Evolutionary conservation across 495 filamentous ascomycete species (phyloP), one percentile per base, ranked within the genome.

Genomic region (Xylona heveae): DNA sequence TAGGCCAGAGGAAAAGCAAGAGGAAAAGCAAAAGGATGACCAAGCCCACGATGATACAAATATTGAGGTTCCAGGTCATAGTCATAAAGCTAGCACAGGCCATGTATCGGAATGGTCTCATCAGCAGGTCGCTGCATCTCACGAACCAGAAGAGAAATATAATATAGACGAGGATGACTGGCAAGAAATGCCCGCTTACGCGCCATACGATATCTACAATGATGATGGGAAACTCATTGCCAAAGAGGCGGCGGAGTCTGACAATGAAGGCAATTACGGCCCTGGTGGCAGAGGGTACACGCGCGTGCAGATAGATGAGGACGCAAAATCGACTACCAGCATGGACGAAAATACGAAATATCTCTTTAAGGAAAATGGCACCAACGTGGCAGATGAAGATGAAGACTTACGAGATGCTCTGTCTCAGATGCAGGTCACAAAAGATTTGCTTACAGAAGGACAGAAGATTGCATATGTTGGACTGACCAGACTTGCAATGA

Each of bases 271-370:
- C 24, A 74, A 71, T 24, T 55, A 88, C 0, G 81, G 83, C 19
- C 84, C 84, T 2, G 90, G 83, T 19, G 81, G 81, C 13, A 92
- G 79, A 49, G 88, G 88, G 1, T 99, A 99, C 47, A 95, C 88
- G 6, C 63, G 79, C 33, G 80, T 99, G 12, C 69, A 90, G 40
- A 58, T 92, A 19, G 88, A 97, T 44, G 88, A 99, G 37, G 88
- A 99, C 54, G 81, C 73, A 1, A 68, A 88, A 48, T 93, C 83
- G 24, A 74, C 75, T 27, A 95, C 81, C 7, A 93, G 83, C 54
- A 71, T 99, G 72, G 88, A 99, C 46, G 88, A 99, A 31, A 85
- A 95, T 46, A 95, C 90, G 2, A 71, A 77, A 32, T 99, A 99
- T 46, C 61, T 99, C 7, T 97, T 99, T 54, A 84, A 78, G 47